Conservation (phyloP, 768 basidiomycete genomes). For the Cytidiella melzeri region DNA sequence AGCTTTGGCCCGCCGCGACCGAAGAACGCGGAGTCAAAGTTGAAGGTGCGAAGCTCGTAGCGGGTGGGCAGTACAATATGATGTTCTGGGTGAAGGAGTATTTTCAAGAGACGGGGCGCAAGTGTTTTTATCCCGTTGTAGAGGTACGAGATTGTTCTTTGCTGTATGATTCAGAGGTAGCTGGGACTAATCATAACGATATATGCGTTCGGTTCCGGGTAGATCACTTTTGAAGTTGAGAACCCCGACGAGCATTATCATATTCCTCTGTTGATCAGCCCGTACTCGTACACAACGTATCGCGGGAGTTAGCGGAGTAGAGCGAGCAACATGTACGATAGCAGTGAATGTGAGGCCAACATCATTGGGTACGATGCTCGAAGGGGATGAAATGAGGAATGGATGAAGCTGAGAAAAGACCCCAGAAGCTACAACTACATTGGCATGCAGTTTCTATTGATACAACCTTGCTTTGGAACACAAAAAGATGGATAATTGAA, state of each 20-base stretch:
- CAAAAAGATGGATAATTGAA: background rate
- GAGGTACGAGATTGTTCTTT: slow-evolving; percentile 49
- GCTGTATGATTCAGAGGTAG: background rate
- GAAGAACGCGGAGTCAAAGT: slow-evolving; percentile 28
- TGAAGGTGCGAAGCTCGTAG: slow-evolving; percentile 30
- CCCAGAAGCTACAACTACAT: background rate
- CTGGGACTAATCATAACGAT: background rate
- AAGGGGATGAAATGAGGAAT: background rate
- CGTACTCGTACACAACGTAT: slow-evolving; percentile 89
- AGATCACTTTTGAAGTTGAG: slow-evolving; percentile 72
- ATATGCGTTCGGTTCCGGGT: slow-evolving; percentile 7
- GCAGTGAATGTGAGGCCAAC: background rate
- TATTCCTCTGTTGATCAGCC: slow-evolving; percentile 87
- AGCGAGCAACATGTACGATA: background rate
- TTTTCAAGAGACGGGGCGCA: slow-evolving; percentile 55
- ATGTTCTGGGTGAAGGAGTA: slow-evolving; percentile 80
- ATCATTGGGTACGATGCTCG: background rate
- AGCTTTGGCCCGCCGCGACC: slow-evolving; percentile 59
- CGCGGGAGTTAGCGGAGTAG: slow-evolving; percentile 62
- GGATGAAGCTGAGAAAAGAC: too few relatives aligned
- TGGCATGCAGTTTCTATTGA: background rate
- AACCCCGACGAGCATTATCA: slow-evolving; percentile 83
- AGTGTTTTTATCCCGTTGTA: slow-evolving; percentile 86
- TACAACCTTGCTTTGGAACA: background rate
- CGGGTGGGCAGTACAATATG: slow-evolving; percentile 72